Base-by-base conservation (phyloP, 352 stramenopile genomes). In the Elongisporangium prolatum region DNA sequence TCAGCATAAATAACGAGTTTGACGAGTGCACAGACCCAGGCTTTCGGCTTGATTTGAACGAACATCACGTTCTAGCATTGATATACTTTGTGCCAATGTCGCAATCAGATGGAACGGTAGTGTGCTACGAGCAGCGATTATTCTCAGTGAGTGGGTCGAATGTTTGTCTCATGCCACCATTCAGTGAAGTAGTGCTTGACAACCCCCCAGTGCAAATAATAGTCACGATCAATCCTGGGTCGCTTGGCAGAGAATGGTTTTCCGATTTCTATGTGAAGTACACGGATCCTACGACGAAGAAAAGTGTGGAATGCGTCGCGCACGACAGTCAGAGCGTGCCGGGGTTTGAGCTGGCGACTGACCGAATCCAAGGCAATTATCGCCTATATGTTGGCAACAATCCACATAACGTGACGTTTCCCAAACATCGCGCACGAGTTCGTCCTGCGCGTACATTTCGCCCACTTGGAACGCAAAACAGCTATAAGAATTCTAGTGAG, bases 21-120 rank as follows among this genome's bases (percentile, higher is more conserved):
- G 65, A 87, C 50, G 70, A 68, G 9, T 94, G 85, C 51, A 67
- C 68, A 1, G 80, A 92, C 14, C 59, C 75, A 0, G 85, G 85
- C 11, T 88, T 94, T 60, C 80, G 81, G 0, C 53, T 94, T 22
- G 79, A 90, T 54, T 28, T 94, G 22, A 79, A 80, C 18, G 54
- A 67, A 10, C 66, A 80, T n/a, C 65, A 86, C 40, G 67, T 75
- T 13, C 61, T 92, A 47, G 72, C 69, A 14, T 70, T 94, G 34
- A 69, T 87, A 11, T 89, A 87, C 67, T 89, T 75, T 56, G 47
- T 89, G 10, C 80, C 83, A 10, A 63, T 84, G 11, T 10, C 76
- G 10, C 61, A 79, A 22, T 50, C 59, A 47, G 59, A 63, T 1
- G 50, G 60, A 22, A 60, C 80, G 11, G 65, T 80, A 24, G 63